Conservation (phyloP, 2,329 filamentous ascomycete genomes). For the Alternaria incomplexa region DNA sequence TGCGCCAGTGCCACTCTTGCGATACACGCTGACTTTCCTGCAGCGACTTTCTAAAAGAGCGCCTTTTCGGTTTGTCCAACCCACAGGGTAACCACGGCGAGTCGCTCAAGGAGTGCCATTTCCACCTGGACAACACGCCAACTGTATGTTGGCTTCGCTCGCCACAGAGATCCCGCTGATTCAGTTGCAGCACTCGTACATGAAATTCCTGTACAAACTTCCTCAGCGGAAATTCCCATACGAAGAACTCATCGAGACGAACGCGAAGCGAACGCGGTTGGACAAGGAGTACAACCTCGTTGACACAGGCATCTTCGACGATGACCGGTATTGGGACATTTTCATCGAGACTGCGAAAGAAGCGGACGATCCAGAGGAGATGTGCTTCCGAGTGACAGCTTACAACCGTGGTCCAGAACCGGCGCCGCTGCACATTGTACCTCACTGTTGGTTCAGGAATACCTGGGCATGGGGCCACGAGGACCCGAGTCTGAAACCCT, state of each 20-base stretch:
- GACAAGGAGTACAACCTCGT: constrained; percentile 91
- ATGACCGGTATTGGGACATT: constrained; percentile 95
- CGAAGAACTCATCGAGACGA: constrained; percentile 83
- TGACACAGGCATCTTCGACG: constrained; percentile 86
- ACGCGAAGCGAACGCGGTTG: constrained; percentile 74
- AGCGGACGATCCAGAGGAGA: constrained; percentile 85
- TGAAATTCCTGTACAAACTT: constrained; percentile 99
- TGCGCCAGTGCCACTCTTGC: neutral
- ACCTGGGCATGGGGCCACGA: constrained; percentile 96
- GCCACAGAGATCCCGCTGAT: constrained; percentile 45
- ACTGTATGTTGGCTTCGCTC: constrained; percentile 55
- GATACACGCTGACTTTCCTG: constrained; percentile 48
- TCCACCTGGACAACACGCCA: constrained; percentile 94
- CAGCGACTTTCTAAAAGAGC: constrained; percentile 91
- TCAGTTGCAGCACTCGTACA: constrained; percentile 81
- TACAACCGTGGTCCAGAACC: constrained; percentile 94
- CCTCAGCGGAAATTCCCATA: constrained; percentile 92
- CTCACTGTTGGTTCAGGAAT: constrained; percentile 96
- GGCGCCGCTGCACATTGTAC: constrained; percentile 89
- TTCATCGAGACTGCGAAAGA: constrained; percentile 97
- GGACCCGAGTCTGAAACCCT: constrained; percentile 75
- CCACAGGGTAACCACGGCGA: constrained; percentile 97
- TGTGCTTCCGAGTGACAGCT: constrained; percentile 91
- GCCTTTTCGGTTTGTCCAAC: constrained; percentile 92
- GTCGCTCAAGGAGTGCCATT: constrained; percentile 95